These are phyloP conservation scores for Solanum megistacrolobum DNA, from an alignment of 257 asterid genomes.

Conservation along the genomic window DNA sequence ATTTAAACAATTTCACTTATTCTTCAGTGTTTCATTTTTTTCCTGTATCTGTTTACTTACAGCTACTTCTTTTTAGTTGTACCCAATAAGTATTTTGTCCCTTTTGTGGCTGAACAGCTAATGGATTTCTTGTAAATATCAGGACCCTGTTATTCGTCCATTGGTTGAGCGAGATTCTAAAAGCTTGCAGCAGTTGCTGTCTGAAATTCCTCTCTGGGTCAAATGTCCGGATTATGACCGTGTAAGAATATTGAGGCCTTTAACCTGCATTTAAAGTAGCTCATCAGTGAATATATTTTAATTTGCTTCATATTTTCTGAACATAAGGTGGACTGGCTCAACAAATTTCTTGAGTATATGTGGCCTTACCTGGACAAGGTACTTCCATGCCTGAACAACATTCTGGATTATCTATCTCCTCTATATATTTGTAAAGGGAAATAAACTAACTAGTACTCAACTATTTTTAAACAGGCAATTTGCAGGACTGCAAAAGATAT, in stretches of 20 bases:
- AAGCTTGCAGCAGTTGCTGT: conserved; percentile 56
- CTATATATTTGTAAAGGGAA: background rate
- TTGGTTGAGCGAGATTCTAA: conserved; percentile 68
- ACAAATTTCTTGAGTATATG: conserved; percentile 68
- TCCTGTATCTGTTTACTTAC: background rate
- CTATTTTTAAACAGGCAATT: conserved; percentile 25
- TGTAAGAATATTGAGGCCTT: conserved; percentile 33
- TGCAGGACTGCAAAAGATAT: conserved; percentile 37
- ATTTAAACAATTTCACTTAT: background rate
- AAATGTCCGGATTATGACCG: conserved; percentile 94
- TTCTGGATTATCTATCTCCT: background rate
- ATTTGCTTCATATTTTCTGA: conserved; percentile 8
- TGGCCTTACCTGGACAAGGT: conserved; percentile 99
- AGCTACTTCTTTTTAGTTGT: background rate
- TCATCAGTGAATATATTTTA: background rate
- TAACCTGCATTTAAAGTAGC: background rate
- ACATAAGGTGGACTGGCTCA: conserved; percentile 78
- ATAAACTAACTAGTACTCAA: background rate
- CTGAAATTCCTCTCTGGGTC: conserved; percentile 93
- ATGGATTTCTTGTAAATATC: conserved; percentile 15
- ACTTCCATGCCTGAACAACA: conserved; percentile 1
- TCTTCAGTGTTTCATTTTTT: background rate
- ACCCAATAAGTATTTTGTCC: background rate
- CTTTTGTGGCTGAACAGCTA: background rate
- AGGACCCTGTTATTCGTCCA: conserved; percentile 80